These are phyloP conservation scores for Fusarium longipes DNA, from an alignment of 2,329 filamentous ascomycete genomes.

Conservation along the genomic window DNA sequence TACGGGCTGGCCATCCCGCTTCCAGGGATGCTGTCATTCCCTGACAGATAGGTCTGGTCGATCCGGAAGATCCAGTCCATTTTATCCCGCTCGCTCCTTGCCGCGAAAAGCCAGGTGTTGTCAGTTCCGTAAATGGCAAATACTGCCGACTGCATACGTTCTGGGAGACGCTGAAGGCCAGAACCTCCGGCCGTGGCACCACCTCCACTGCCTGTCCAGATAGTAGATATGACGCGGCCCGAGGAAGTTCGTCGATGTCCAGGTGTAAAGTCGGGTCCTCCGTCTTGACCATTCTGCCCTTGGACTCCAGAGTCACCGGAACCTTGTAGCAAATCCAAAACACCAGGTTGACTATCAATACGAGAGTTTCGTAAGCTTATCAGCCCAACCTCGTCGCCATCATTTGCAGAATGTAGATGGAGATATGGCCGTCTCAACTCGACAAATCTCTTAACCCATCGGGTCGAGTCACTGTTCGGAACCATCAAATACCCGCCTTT, in stretches of 20 bases:
- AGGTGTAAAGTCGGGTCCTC: conserved; percentile 54
- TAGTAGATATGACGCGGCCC: conserved; percentile 64
- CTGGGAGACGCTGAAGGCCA: conserved; percentile 65
- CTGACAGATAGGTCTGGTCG: conserved; percentile 78
- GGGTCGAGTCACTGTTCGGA: conserved; percentile 81
- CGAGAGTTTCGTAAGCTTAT: conserved; percentile 89
- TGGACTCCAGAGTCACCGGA: conserved; percentile 53
- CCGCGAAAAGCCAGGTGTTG: conserved; percentile 95
- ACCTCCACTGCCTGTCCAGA: conserved; percentile 63
- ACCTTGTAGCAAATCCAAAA: conserved; percentile 78
- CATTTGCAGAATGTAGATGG: conserved; percentile 85
- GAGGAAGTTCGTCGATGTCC: conserved; percentile 63
- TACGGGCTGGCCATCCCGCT: conserved; percentile 54
- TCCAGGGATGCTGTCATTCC: conserved; percentile 55
- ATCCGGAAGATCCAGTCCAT: conserved; percentile 97
- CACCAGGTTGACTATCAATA: conserved; percentile 92
- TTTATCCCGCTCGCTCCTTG: conserved; percentile 89
- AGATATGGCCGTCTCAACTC: conserved; percentile 92
- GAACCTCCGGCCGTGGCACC: conserved; percentile 39
- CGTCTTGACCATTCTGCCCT: conserved; percentile 50
- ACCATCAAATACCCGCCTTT: conserved; percentile 91
- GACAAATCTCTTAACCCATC: conserved; percentile 93
- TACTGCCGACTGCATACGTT: conserved; percentile 75
- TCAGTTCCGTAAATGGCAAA: conserved; percentile 95
- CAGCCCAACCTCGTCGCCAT: conserved; percentile 90